Conservation (phyloP, 352 stramenopile species). For the Blastocystis sp. region DNA sequence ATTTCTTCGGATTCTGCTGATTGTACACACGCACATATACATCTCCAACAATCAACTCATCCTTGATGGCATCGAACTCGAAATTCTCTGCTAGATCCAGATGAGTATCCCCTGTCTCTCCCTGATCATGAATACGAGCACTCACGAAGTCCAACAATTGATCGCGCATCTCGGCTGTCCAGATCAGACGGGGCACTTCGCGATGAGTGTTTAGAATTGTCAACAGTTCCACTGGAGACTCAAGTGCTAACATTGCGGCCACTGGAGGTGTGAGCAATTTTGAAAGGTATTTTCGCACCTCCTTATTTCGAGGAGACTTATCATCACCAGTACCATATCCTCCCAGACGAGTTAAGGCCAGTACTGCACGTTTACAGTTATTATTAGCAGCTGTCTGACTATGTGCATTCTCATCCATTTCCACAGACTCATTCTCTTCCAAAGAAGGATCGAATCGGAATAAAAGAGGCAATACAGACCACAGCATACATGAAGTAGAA, state of each 20-base stretch:
- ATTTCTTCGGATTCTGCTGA: conserved; percentile 62
- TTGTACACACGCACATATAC: conserved; percentile 73
- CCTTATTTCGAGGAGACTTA: conserved; percentile 71
- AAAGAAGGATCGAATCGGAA: conserved; percentile 70
- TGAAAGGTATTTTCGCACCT: conserved; percentile 71
- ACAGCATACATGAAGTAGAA: conserved; percentile 67
- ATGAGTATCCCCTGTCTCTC: conserved; percentile 69
- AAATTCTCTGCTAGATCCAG: conserved; percentile 66
- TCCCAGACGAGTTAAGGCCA: conserved; percentile 74
- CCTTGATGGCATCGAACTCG: conserved; percentile 71
- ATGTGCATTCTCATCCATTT: conserved; percentile 63
- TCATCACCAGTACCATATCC: conserved; percentile 72
- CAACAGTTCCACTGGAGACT: conserved; percentile 73
- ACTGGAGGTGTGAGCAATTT: conserved; percentile 74
- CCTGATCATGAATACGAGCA: conserved; percentile 70
- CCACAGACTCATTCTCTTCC: conserved; percentile 46
- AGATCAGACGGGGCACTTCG: conserved; percentile 75
- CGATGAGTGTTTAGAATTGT: conserved; percentile 73
- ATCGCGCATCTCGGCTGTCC: conserved; percentile 75
- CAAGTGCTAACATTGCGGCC: conserved; percentile 72
- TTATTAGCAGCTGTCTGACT: conserved; percentile 74
- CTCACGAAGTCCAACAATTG: conserved; percentile 72
- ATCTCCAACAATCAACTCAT: conserved; percentile 75
- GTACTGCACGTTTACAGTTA: conserved; percentile 72
- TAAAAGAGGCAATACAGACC: conserved; percentile 69